Evolutionary conservation across 306 rosid genomes (phyloP), one percentile per base, ranked within the genome.

Genomic region (Neltuma alba): DNA sequence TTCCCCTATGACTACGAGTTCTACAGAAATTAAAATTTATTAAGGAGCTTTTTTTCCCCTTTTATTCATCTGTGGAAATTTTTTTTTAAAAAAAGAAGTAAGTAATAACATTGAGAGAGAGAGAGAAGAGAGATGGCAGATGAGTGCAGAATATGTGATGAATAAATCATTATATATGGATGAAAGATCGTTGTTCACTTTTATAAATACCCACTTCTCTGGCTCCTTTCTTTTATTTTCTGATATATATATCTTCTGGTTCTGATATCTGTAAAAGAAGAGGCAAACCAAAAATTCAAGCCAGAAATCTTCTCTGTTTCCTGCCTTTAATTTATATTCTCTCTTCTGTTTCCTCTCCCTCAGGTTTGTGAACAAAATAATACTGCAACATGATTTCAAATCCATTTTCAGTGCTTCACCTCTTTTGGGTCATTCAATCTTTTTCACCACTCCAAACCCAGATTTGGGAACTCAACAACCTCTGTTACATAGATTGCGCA

Each of bases 171-270:
- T 74, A 65, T 65, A 37, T 65, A 63, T 79, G 88, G 84, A 86
- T 83, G 81, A 87, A 74, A 86, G 75, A 88, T 85, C 86, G 27
- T 75, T 86, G 85, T 85, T 79, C 70, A 69, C 78, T 89, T 87
- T 87, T 88, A 93, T 91, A 93, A 89, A 93, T 85, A 81, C 85
- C 89, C 81, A n/a, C 83, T 74, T 79, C 92, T 80, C 71, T 37
- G 50, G 73, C 79, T 83, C 76, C 87, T 83, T 80, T 85, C 90
- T 87, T 85, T 91, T 87, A 82, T 88, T 89, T 90, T 84, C 82
- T 88, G 79, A 75, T 79, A 57, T 57, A 57, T 9, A 79, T 85
- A 85, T 74, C 86, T 50, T 72, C 78, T 79, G 52, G 68, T 84
- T 84, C 76, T 80, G 79, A 79, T 76, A 89, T 82, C 62, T 78